Evolutionary conservation across 192 early-diverging fungal species (phyloP), one percentile per base, ranked within the genome.

Genomic region (Gaertneriomyces sp.): DNA sequence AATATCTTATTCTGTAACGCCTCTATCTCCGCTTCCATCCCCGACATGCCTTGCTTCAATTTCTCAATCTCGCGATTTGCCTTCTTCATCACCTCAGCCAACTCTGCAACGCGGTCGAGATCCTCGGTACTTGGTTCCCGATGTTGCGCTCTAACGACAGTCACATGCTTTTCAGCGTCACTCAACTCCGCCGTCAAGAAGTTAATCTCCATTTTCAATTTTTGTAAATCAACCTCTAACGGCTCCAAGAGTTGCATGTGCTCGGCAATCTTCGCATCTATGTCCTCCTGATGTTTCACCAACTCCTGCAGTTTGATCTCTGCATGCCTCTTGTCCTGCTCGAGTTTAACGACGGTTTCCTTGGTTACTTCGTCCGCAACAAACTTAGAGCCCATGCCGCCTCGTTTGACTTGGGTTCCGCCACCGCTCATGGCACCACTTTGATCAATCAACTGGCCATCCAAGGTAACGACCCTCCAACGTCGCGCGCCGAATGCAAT

Each of bases 361-460:
- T 50, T 39, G 9, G 53, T 76, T 4, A 42, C 56, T 54, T 46
- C 58, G 19, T 63, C 67, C 43, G 59, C 33, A 4, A 42, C 50
- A 44, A 89, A 85, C 45, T 79, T 90, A 9, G 90, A 91, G 73
- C 88, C 85, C 97, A 98, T 99, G 33, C 88, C 91, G 9, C 97
- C 97, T 11, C 87, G 82, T 7, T 76, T 74, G 0, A 87, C 82
- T 53, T 80, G 79, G 10, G 64, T 83, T 17, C 94, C 95, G 53
- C 94, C 97, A 63, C 95, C 95, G 41, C 85, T 87, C 91, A 99
- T 93, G 6, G 94, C 89, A 68, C 97, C 95, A 6, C 88, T 87
- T 19, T 82, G 84, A 61, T 97, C 95, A 59, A 99, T 92, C 51
- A 98, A 72, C 53, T 92, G 83, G 3, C 97, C 95, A 53, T 90